phyloP scores from a whole-genome alignment of 331 rosid genomes.

The Phaseolus coccineus region DNA sequence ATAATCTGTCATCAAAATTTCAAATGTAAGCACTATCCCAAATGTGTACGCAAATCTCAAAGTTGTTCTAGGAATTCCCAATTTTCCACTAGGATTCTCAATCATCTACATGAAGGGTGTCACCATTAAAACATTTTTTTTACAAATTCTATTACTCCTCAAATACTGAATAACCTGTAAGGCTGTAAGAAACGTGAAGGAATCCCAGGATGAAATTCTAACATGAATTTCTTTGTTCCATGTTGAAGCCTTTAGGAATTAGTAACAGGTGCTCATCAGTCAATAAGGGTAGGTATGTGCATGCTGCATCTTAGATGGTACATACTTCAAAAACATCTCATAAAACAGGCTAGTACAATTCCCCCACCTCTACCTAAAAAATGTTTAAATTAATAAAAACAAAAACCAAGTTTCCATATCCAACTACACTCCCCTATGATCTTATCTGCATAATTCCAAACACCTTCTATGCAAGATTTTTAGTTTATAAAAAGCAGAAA shows the following conservation, averaged over 20 bases:
- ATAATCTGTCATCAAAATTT: not conserved
- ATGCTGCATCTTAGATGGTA: not conserved
- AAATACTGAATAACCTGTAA: not conserved
- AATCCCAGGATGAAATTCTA: not conserved
- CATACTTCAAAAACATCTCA: not conserved
- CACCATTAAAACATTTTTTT: not conserved
- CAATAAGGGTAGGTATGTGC: not conserved
- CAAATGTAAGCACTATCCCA: not conserved
- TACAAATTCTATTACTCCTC: not conserved
- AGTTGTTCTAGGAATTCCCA: not conserved
- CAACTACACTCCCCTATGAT: not conserved
- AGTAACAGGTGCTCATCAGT: not conserved
- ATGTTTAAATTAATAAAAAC: not conserved
- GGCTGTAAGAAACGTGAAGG: not conserved
- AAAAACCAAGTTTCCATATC: not conserved
- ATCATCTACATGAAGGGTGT: not conserved
- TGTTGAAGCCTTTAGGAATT: slow-evolving; percentile 2
- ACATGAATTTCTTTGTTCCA: slow-evolving; percentile 9
- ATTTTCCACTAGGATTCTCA: not conserved
- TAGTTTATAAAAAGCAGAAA: too few relatives aligned
- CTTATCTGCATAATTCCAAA: not conserved
- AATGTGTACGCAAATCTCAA: not conserved
- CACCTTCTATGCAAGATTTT: not conserved
- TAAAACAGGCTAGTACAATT: slow-evolving; percentile 3
- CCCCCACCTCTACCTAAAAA: not conserved